Percentiles rank a stretch among this genome's conserved stretches.
Evolutionary conservation across 768 basidiomycete genomes (phyloP).

Genomic region (Termitomyces sp.): DNA sequence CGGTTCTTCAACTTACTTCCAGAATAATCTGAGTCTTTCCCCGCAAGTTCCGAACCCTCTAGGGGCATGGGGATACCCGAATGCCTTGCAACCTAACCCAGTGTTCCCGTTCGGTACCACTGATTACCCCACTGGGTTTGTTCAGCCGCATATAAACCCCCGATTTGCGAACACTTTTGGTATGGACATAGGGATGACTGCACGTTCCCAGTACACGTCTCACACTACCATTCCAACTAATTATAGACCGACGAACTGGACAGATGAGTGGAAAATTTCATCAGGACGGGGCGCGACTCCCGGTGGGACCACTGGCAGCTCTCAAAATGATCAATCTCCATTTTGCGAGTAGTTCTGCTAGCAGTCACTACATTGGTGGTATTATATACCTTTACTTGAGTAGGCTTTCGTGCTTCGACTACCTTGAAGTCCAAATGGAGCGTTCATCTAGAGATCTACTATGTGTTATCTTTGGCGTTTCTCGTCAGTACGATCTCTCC

Average conservation of each 20-base stretch:
- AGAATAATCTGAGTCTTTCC: not conserved
- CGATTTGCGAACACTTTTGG: conserved; percentile 68
- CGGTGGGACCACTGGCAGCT: conserved; percentile 15
- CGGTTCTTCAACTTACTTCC: conserved; percentile 13
- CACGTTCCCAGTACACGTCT: conserved; percentile 11
- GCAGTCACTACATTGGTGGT: not conserved
- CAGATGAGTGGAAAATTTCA: conserved; percentile 34
- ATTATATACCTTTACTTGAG: not conserved
- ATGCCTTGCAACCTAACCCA: conserved; percentile 14
- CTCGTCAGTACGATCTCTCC: not conserved
- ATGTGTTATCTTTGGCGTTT: not conserved
- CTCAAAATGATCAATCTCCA: conserved; percentile 3
- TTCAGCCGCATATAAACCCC: conserved; percentile 86
- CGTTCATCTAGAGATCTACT: not conserved
- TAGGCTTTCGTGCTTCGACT: not conserved
- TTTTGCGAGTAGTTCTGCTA: conserved; percentile 1
- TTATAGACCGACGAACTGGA: conserved; percentile 20
- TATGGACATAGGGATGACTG: conserved; percentile 29
- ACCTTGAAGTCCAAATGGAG: not conserved
- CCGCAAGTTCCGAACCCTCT: not conserved
- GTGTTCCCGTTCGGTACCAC: conserved; percentile 15
- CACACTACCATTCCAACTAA: conserved; percentile 4
- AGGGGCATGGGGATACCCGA: conserved; percentile 13
- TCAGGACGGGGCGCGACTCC: conserved; percentile 10
- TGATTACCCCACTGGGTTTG: conserved; percentile 19